phyloP scores from a whole-genome alignment of 495 filamentous ascomycete species.

The Aspergillus affinis region DNA sequence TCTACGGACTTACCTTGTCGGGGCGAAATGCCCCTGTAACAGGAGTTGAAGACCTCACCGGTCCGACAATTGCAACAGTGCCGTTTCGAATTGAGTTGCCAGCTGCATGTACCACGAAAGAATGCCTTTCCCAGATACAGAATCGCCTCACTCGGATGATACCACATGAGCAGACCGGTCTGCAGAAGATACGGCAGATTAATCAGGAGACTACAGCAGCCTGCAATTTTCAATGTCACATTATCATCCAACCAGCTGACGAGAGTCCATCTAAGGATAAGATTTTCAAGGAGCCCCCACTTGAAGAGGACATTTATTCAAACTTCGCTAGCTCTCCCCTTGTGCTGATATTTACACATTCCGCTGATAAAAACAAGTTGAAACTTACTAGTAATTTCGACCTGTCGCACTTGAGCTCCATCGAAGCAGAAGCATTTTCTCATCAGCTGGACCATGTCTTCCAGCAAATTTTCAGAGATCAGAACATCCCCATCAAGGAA shows the following conservation, averaged over 20 bases:
- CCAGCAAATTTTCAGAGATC: background rate
- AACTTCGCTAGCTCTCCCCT: conserved; percentile 1
- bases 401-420: background rate
- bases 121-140: background rate
- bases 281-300: background rate
- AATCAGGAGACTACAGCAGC: background rate
- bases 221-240: background rate
- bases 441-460: background rate
- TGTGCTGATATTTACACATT: background rate
- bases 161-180: background rate
- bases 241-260: background rate
- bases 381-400: background rate
- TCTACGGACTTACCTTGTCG: conserved; percentile 26
- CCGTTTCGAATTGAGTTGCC: conserved; percentile 31
- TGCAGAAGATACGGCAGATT: background rate
- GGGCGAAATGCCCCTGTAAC: conserved; percentile 34
- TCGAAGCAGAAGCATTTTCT: background rate
- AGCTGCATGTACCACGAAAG: background rate
- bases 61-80: conserved; percentile 43
- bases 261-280: background rate
- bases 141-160: background rate
- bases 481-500: background rate
- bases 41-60: conserved; percentile 33
- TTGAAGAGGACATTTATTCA: background rate
- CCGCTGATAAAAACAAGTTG: background rate